Base-by-base conservation (phyloP, 176 grass and related monocot species). In the Guadua angustifolia region DNA sequence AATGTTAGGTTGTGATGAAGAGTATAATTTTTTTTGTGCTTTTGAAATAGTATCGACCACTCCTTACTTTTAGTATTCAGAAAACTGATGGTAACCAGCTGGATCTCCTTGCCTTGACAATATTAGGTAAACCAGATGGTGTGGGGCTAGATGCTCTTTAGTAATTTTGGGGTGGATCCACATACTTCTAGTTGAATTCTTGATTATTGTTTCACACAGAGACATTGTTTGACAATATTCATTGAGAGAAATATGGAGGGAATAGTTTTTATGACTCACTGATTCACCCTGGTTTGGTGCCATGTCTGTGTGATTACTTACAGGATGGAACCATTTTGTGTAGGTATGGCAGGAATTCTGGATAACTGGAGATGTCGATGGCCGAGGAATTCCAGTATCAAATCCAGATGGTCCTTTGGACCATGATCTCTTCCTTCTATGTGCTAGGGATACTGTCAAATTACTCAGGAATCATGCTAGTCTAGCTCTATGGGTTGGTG, bases 301-400 rank as follows among this genome's bases (percentile, higher is more conserved):
- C n/a, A 60, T 43, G 22, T 60, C 40, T 84, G 75, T 26, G 49
- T 25, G 15, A 62, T 82, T 77, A 58, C 55, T 92, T 80, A 59
- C 61, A 82, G 22, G 64, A 78, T 33, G 45, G 40, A 86, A 71
- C 17, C 38, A 39, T 89, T 85, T 73, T 73, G 5, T 89, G 42
- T 75, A 98, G 96, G 96, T 98, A 56, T 98, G 96, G 96, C 96
- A 98, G 72, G 93, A 98, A 65, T 98, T 98, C 82, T 98, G 96
- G 93, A 98, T 98, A 88, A 98, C 96, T 83, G 93, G 96, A 85
- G 96, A 98, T 83, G 85, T 90, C 8, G 96, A 98, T 85, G 96
- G 96, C 9, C 80, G 91, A 76, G 93, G 96, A 81, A 49, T 81
- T 63, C 96, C 96, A 14, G n/a, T 98, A 64, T 98, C 96, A 78